Evolutionary conservation across 2,329 filamentous ascomycete species (phyloP), one percentile per base, ranked within the genome.

Genomic region (Paecilomyces formosus): DNA sequence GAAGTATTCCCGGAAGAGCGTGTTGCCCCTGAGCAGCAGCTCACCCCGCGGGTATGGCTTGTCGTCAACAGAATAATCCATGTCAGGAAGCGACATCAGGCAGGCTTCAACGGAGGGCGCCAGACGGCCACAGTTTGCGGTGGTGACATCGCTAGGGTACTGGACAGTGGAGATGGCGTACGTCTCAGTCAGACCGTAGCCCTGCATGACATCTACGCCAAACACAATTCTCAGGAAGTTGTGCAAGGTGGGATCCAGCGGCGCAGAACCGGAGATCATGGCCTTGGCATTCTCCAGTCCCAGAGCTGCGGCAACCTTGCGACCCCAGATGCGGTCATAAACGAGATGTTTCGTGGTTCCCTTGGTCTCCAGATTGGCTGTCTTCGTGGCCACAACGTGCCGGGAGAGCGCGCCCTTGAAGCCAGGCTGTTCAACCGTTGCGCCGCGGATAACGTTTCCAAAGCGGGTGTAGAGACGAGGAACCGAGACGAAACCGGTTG

Each of bases 401-500:
- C 90, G 84, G 3, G 91, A 94, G 57, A 99, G 77, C 1, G 88
- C 82, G 33, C 94, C 94, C 72, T 86, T 88, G 70, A 97, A 74
- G 24, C 93, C 94, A 0, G 88, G 80, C 2, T 89, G 86, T 64
- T 96, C 84, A 26, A 96, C 71, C 0, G 92, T 96, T 24, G 87
- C 84, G 1, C 87, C 82, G 66, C 89, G 89, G 67, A 99, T 89
- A 30, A 88, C 92, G 58, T 86, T 85, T 64, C 89, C 90, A 74
- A 97, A 96, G 55, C 91, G 86, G 75, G 96, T 97, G 81, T 86
- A 97, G 11, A 99, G 82, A 62, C 94, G 86, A 0, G 94, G 94
- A 1, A 99, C 94, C 15, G 91, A 96, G 66, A 88, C 86, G 73
- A 99, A 91, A 11, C 83, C 82, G 12, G 88, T 94, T 0, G 94